Percentiles rank a stretch among this genome's conserved stretches.
Conservation (phyloP, 2,329 filamentous ascomycete species). For the Tolypocladium inflatum region DNA sequence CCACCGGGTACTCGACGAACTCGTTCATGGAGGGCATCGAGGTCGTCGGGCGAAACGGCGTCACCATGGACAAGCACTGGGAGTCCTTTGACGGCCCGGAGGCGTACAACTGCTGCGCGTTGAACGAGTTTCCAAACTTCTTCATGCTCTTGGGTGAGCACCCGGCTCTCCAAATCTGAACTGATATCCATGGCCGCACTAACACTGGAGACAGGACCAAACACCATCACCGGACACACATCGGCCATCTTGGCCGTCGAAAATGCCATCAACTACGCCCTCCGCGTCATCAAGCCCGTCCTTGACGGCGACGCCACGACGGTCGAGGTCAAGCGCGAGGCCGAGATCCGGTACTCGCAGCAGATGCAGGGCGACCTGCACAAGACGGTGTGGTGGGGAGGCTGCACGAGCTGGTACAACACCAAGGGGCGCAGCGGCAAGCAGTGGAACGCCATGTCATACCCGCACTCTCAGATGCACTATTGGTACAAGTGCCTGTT, state of each 20-base stretch:
- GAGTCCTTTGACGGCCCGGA: conserved; percentile 47
- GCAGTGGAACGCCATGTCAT: conserved; percentile 24
- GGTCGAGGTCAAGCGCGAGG: conserved; percentile 21
- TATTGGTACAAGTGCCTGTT: conserved; percentile 28
- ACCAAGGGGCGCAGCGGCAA: conserved; percentile 11
- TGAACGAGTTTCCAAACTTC: conserved; percentile 56
- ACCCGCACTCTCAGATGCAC: conserved; percentile 23
- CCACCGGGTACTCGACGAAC: conserved; percentile 51
- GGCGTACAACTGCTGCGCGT: conserved; percentile 48
- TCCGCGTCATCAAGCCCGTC: conserved; percentile 46
- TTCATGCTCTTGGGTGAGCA: conserved; percentile 46
- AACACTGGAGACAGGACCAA: conserved; percentile 33
- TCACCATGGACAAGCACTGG: conserved; percentile 46
- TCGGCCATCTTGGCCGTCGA: conserved; percentile 51
- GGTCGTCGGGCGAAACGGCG: conserved; percentile 39
- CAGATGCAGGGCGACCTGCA: conserved; percentile 20
- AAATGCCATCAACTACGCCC: conserved; percentile 49
- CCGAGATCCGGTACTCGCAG: conserved; percentile 22
- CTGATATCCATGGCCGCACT: not conserved
- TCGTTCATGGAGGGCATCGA: conserved; percentile 43
- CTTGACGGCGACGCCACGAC: conserved; percentile 21
- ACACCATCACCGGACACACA: conserved; percentile 52
- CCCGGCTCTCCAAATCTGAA: not conserved
- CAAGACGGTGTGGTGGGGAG: conserved; percentile 23
- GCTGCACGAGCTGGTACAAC: conserved; percentile 29